Conservation (phyloP, 805 yeast genomes). For the Cyberlindnera subsufficiens region DNA sequence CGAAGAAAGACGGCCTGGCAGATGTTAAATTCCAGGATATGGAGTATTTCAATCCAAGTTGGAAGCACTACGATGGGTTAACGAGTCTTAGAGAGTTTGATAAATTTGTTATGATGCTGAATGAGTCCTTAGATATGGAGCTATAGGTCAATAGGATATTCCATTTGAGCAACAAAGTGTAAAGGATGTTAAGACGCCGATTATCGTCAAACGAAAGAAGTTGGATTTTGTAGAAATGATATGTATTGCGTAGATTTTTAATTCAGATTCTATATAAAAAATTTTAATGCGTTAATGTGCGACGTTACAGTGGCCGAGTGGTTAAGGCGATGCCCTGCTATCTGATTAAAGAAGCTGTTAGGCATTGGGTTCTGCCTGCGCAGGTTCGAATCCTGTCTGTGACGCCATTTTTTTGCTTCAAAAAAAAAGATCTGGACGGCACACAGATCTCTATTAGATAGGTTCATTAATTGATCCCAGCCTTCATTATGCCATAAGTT, state of each 20-base stretch:
- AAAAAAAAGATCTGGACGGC: not conserved
- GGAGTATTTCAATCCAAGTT: not conserved
- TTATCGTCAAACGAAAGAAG: too few relatives aligned
- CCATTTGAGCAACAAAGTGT: too few relatives aligned
- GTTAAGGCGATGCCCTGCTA: constrained; percentile 94
- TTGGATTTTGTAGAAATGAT: too few relatives aligned
- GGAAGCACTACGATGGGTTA: constrained; percentile 6
- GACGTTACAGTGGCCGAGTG: constrained; percentile 75
- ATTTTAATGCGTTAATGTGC: too few relatives aligned
- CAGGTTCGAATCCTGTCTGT: constrained; percentile 99
- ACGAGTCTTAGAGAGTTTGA: constrained; percentile 9
- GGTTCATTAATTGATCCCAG: too few relatives aligned
- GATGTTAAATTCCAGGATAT: constrained; percentile 3
- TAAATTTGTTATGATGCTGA: constrained; percentile 9
- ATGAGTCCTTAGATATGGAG: constrained; percentile 8
- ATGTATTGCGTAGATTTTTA: too few relatives aligned
- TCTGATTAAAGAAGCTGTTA: constrained; percentile 42
- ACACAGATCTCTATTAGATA: too few relatives aligned
- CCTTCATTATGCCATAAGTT: too few relatives aligned
- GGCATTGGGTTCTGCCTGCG: constrained; percentile 92
- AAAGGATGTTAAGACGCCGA: too few relatives aligned
- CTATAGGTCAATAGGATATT: not conserved
- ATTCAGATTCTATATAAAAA: too few relatives aligned
- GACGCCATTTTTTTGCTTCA: constrained; percentile 58
- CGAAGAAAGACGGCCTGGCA: constrained; percentile 1